Conservation (phyloP, 176 grass and related monocot genomes). For the Neostapfia colusana region DNA sequence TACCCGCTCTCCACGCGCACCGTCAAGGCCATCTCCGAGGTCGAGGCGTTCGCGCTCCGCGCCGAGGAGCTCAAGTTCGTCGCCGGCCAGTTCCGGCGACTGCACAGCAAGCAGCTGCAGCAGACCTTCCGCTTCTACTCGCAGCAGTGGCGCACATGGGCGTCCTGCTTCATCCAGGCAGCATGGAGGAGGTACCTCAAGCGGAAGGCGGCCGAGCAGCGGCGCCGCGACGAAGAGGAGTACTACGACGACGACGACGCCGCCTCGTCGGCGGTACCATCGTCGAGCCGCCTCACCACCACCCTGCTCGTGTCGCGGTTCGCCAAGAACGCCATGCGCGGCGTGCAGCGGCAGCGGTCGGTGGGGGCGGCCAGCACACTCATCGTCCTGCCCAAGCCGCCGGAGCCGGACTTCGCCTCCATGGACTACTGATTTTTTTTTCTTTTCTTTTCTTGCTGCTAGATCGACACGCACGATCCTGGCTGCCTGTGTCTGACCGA, state of each 20-base stretch:
- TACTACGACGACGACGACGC: not conserved
- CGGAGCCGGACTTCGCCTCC: conserved; percentile 50
- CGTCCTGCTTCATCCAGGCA: conserved; percentile 69
- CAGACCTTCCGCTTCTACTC: conserved; percentile 83
- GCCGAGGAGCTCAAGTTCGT: conserved; percentile 84
- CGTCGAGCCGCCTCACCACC: conserved; percentile 38
- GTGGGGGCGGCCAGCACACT: not conserved
- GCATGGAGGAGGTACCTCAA: conserved; percentile 57
- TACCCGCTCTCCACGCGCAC: conserved; percentile 61
- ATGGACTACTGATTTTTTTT: conserved; percentile 32
- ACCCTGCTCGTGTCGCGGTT: conserved; percentile 62
- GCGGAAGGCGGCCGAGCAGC: conserved; percentile 43
- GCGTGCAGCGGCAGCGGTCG: conserved; percentile 41
- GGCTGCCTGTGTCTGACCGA: no score
- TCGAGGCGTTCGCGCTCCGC: conserved; percentile 66
- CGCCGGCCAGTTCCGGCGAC: conserved; percentile 53
- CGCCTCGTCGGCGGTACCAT: not conserved
- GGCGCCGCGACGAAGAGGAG: conserved; percentile 50
- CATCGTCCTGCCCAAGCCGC: conserved; percentile 64
- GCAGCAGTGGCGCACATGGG: conserved; percentile 84
- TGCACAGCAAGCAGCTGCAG: conserved; percentile 85
- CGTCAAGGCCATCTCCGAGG: conserved; percentile 58
- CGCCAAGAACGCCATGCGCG: conserved; percentile 65
- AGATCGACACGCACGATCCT: not conserved
- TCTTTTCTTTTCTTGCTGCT: no score